Evolutionary conservation across 73 alveolate genomes (phyloP), one percentile per base, ranked within the genome.

Genomic region (Tetrahymena borealis): DNA sequence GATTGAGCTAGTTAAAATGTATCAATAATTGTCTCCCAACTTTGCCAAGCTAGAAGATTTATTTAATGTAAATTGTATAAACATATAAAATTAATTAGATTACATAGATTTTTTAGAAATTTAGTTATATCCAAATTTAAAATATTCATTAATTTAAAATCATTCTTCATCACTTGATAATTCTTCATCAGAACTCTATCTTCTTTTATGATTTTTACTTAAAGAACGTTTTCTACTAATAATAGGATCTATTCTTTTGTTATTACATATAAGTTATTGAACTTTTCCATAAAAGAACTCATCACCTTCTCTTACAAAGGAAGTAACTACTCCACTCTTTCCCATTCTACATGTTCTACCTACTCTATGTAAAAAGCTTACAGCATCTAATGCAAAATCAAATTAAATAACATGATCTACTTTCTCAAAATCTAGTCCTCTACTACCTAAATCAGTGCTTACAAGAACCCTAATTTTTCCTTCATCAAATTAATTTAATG

Each of bases 281-380:
- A 60, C 85, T 20, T 60, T 60, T 28, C 60, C 94, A 36, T 91
- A 92, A 31, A 95, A 43, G 12, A 79, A 91, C 37, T 94, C 90
- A 91, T 95, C 96, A 3, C 41, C 60, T 32, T 90, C 91, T 91
- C 96, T 95, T 6, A 93, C 79, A 38, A 97, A 96, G 78, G 96
- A 94, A 4, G 97, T 93, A 10, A 97, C 98, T 90, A 77, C 92
- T 38, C 98, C 98, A 78, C 85, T 94, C 94, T 94, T 91, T 39
- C 98, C 98, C 37, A 97, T 95, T 91, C 99, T 95, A 32, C 99
- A 98, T 1, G 99, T 96, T 94, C 99, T 96, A 60, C 99, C 98
- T 0, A 93, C 96, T 93, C 98, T 92, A 91, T 96, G 98, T n/a
- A 96, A 95, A 92, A 92, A 96, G 91, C 95, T 96, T 2, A 93